Percentiles rank a stretch among this genome's conserved stretches.
These are phyloP conservation scores for Podaxis sp. DNA, from an alignment of 768 basidiomycete species.

Conservation along the genomic window DNA sequence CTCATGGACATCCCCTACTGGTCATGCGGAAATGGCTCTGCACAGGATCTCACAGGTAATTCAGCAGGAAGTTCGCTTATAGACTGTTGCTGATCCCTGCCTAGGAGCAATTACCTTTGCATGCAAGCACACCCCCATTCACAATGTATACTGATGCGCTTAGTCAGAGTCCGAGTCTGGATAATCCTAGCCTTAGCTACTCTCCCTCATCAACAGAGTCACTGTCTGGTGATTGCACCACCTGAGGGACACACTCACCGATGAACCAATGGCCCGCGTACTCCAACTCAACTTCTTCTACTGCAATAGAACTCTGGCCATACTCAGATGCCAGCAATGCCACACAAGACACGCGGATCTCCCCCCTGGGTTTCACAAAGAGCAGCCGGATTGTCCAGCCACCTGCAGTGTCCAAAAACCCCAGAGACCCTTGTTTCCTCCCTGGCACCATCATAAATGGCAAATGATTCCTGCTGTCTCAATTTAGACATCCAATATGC, in stretches of 20 bases:
- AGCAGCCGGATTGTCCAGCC: not conserved
- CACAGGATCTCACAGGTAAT: conserved; percentile 11
- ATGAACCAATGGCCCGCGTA: conserved; percentile 33
- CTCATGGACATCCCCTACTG: not conserved
- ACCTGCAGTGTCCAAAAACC: not conserved
- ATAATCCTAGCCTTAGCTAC: conserved; percentile 55
- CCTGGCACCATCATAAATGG: not conserved
- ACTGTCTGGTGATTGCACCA: conserved; percentile 50
- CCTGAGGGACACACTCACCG: conserved; percentile 53
- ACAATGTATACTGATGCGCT: not conserved
- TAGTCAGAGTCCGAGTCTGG: conserved; percentile 41
- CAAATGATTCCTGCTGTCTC: not conserved
- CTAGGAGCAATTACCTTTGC: conserved; percentile 13
- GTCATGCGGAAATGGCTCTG: not conserved
- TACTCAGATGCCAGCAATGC: conserved; percentile 18
- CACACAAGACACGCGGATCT: not conserved
- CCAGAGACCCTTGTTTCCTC: not conserved
- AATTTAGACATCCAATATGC: too few species aligned
- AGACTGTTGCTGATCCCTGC: conserved; percentile 2
- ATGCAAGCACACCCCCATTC: not conserved
- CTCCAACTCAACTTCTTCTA: not conserved
- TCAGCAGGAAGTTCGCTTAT: not conserved
- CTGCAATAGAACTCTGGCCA: conserved; percentile 22
- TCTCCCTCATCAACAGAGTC: conserved; percentile 64
- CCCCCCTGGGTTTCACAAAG: conserved; percentile 5